These are phyloP conservation scores for Apophysomyces sp. DNA, from an alignment of 371 early-diverging fungal species.

Conservation along the genomic window DNA sequence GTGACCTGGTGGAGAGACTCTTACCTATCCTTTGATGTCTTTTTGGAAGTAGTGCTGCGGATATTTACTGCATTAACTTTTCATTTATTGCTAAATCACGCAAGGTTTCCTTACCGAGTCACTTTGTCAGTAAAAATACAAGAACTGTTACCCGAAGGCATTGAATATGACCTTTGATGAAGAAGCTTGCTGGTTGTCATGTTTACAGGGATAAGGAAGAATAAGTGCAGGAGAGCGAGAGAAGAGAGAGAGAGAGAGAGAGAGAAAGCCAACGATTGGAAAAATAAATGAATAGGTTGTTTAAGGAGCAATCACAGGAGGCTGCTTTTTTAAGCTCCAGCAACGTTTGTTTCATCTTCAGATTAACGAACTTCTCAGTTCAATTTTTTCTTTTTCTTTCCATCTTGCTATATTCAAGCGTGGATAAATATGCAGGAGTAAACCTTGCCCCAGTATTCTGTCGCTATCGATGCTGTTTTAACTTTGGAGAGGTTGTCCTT, in stretches of 20 bases:
- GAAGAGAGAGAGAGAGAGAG: not conserved
- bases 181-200: not conserved
- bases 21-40: not conserved
- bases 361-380: not conserved
- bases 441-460: not conserved
- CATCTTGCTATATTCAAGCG: not conserved
- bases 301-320: not conserved
- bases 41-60: not conserved
- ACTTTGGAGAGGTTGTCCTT: not conserved
- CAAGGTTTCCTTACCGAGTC: not conserved
- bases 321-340: not conserved
- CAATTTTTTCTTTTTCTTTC: not conserved
- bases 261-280: not conserved
- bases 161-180: conserved; percentile 15
- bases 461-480: not conserved
- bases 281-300: not conserved
- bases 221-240: not conserved
- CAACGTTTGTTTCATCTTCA: not conserved
- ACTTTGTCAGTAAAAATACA: not conserved
- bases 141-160: conserved; percentile 7
- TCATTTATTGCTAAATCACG: not conserved
- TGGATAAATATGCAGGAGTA: not conserved
- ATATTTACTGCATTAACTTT: not conserved
- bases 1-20: not conserved
- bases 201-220: not conserved